Evolutionary conservation across 352 stramenopile genomes (phyloP).

Genomic region (Plasmopara viticola): DNA sequence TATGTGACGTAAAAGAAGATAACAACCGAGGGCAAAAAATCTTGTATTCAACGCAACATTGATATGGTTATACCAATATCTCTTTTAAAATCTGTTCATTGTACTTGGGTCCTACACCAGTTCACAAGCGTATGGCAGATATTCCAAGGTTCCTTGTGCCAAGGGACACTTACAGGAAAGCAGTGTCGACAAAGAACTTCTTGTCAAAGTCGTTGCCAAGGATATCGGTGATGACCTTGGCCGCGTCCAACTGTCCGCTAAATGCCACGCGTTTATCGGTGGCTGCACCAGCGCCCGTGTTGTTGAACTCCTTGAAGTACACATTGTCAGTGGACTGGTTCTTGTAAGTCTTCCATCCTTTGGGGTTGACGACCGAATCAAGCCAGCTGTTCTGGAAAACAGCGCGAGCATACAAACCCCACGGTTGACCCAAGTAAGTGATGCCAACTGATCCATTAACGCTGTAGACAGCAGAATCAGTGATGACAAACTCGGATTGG

Average conservation of each 20-base stretch:
- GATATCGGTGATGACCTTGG: slow-evolving; percentile 2
- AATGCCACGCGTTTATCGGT: background rate
- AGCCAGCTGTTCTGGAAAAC: slow-evolving; percentile 14
- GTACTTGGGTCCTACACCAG: no score
- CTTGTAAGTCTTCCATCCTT: no score
- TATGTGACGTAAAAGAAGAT: no score
- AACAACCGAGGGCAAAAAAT: no score
- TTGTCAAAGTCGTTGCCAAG: slow-evolving; percentile 1
- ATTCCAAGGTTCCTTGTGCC: no score
- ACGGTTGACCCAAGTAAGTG: slow-evolving; percentile 5
- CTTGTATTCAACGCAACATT: no score
- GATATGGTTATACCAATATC: no score
- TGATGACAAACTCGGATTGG: background rate
- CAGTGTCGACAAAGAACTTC: background rate
- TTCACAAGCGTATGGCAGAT: no score
- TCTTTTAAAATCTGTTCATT: no score
- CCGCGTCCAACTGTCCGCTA: slow-evolving; percentile 2
- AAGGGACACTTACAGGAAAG: background rate
- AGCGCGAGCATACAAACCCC: slow-evolving; percentile 5
- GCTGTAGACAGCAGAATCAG: background rate
- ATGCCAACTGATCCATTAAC: background rate
- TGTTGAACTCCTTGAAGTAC: slow-evolving; percentile 9
- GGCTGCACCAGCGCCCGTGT: slow-evolving; percentile 1
- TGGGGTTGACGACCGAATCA: slow-evolving; percentile 5
- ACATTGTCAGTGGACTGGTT: slow-evolving; percentile 1